A percentile compares a stretch with the other conserved stretches of the same genome.
Evolutionary conservation across 1,139 yeast species (phyloP).

Genomic region (Candida sanyaensis): DNA sequence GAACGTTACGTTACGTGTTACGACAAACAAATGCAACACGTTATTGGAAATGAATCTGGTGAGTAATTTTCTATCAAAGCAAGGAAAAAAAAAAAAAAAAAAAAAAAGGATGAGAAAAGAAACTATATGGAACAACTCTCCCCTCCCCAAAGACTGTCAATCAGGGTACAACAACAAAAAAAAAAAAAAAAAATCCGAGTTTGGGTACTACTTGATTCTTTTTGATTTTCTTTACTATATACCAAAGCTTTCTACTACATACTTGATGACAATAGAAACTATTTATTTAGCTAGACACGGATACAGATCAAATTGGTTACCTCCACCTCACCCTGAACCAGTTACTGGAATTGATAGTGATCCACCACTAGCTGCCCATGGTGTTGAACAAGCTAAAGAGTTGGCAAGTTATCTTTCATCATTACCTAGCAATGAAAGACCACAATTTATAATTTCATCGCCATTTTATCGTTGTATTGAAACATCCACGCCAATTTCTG

Average conservation of each 20-base stretch:
- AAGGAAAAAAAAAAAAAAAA: too few species aligned
- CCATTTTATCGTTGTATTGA: conserved; percentile 92
- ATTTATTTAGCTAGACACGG: conserved; percentile 71
- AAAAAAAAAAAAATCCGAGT: background rate
- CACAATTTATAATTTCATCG: conserved; percentile 68
- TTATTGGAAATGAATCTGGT: background rate
- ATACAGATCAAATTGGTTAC: conserved; percentile 79
- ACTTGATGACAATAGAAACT: conserved; percentile 41
- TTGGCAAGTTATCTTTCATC: conserved; percentile 53
- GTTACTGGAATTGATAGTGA: conserved; percentile 86
- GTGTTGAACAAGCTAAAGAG: conserved; percentile 77
- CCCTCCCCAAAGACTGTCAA: too few species aligned
- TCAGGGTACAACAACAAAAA: background rate
- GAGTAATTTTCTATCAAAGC: background rate
- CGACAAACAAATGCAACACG: background rate
- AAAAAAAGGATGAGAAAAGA: too few species aligned
- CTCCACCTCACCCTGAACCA: conserved; percentile 70
- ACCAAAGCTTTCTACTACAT: background rate
- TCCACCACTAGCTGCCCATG: conserved; percentile 78
- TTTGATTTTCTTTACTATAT: background rate
- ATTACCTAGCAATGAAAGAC: conserved; percentile 46
- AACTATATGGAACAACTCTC: too few species aligned
- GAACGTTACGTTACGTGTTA: too few species aligned
- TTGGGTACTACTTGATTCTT: background rate
- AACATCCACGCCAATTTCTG: conserved; percentile 72